Evolutionary conservation across 768 basidiomycete genomes (phyloP), one percentile per base, ranked within the genome.

Genomic region (Tulasnella sp.): DNA sequence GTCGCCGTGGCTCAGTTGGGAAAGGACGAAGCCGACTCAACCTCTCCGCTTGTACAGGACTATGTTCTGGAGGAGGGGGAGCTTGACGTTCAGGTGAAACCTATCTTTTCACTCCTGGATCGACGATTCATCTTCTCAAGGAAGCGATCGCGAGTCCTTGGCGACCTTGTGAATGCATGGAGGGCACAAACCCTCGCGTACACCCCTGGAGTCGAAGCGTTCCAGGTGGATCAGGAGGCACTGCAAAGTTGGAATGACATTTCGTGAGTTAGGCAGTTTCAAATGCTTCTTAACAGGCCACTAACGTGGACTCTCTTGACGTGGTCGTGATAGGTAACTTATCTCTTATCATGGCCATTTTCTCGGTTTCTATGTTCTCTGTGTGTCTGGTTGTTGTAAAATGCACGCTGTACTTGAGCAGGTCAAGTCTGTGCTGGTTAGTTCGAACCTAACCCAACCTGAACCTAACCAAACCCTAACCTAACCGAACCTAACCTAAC

Each of bases 401-500:
- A n/a, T n/a, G n/a, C n/a, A n/a, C n/a, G n/a, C n/a, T n/a, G n/a
- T n/a, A n/a, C n/a, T n/a, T n/a, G n/a, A n/a, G n/a, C n/a, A n/a
- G n/a, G n/a, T n/a, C n/a, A n/a, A n/a, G n/a, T n/a, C n/a, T n/a
- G n/a, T n/a, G n/a, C 24, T 14, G 14, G 69, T 72, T 72, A 20
- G 69, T 72, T 72, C 69, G 69, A 72, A 72, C 69, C 69, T 41
- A 72, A 72, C 69, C 69, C 69, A 48, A 48, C 7, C 46, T 14
- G 6, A 48, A 48, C 46, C 46, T 48, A 48, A 48, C 46, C 46
- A 5, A 48, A 48, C 41, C 46, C 46, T 48, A 48, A 48, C 46
- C 46, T 48, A 48, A 48, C 46, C 46, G 12, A 72, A 72, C 69
- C 69, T 41, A 72, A 72, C 69, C 69, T 72, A 72, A 72, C 60